A percentile compares a stretch with the other conserved stretches of the same genome.
Evolutionary conservation across 345 rosid genomes (phyloP).

Genomic region (Brassica rapa): DNA sequence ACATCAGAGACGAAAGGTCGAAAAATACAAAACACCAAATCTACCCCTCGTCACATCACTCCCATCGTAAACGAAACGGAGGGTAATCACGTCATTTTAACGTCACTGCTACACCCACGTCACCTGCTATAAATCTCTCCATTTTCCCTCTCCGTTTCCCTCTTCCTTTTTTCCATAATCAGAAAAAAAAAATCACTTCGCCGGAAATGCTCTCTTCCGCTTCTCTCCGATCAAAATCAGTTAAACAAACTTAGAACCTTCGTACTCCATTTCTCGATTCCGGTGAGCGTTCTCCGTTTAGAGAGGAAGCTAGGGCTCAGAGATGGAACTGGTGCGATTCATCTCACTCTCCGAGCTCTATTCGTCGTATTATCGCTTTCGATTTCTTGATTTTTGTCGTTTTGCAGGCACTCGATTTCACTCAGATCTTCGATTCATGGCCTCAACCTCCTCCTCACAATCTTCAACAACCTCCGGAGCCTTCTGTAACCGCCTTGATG

Average conservation of each 20-base stretch:
- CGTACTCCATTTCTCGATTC: slow-evolving; percentile 1
- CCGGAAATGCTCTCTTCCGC: background rate
- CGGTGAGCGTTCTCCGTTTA: background rate
- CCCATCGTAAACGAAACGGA: background rate
- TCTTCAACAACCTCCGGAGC: background rate
- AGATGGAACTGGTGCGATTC: background rate
- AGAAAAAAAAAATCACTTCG: slow-evolving; percentile 1
- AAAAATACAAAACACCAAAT: background rate
- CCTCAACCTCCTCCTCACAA: slow-evolving; percentile 22
- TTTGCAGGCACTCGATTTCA: slow-evolving; percentile 43
- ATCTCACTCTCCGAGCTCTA: background rate
- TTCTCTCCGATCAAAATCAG: background rate
- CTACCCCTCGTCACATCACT: background rate
- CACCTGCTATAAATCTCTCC: slow-evolving; percentile 25
- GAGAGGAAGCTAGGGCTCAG: slow-evolving; percentile 14
- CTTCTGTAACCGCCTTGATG: slow-evolving; percentile 18
- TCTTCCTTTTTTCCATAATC: background rate
- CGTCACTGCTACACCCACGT: slow-evolving; percentile 16
- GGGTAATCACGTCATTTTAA: background rate
- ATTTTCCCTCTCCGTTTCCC: slow-evolving; percentile 17
- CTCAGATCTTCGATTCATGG: slow-evolving; percentile 35
- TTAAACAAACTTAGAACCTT: background rate
- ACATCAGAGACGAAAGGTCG: background rate
- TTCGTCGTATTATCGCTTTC: background rate
- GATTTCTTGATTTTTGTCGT: background rate